phyloP scores from a whole-genome alignment of 371 early-diverging fungal genomes.

The Saksenaea oblongispora region DNA sequence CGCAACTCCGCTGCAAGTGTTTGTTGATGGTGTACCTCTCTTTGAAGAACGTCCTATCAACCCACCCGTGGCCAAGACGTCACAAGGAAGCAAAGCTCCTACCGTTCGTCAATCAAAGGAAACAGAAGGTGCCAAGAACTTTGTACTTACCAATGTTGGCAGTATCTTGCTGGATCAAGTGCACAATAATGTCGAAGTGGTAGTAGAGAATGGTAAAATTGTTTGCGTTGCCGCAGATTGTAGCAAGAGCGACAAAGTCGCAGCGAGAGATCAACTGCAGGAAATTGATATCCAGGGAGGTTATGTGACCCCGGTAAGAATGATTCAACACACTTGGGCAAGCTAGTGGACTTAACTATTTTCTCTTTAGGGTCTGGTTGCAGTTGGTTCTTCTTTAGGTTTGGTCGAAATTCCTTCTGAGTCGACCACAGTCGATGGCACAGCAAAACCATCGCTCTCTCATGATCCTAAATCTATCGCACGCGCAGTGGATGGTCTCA shows the following conservation, averaged over 20 bases:
- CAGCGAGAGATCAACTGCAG: neutral
- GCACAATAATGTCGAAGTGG: slow-evolving; percentile 27
- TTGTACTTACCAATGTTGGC: slow-evolving; percentile 40
- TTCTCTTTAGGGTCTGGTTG: slow-evolving; percentile 43
- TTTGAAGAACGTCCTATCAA: slow-evolving; percentile 37
- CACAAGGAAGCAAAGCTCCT: neutral
- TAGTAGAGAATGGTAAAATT: slow-evolving; percentile 47
- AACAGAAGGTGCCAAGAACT: slow-evolving; percentile 11
- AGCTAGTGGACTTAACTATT: neutral
- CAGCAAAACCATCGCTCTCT: slow-evolving; percentile 21
- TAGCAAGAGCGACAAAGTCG: neutral
- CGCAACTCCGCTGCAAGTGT: slow-evolving; percentile 70
- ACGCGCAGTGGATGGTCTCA: slow-evolving; percentile 59
- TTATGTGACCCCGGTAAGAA: slow-evolving; percentile 36
- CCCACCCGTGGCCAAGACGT: neutral
- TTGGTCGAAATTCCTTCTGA: slow-evolving; percentile 62
- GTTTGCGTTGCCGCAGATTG: slow-evolving; percentile 44
- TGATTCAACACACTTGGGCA: neutral
- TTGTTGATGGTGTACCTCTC: slow-evolving; percentile 68
- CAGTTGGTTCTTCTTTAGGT: slow-evolving; percentile 57
- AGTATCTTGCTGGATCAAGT: slow-evolving; percentile 19
- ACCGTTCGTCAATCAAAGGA: neutral
- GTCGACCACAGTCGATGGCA: slow-evolving; percentile 55
- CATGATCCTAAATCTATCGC: slow-evolving; percentile 33
- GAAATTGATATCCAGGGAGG: slow-evolving; percentile 38